Evolutionary conservation across 768 basidiomycete species (phyloP).

Genomic region (Pseudohyphozyma bogoriensis): DNA sequence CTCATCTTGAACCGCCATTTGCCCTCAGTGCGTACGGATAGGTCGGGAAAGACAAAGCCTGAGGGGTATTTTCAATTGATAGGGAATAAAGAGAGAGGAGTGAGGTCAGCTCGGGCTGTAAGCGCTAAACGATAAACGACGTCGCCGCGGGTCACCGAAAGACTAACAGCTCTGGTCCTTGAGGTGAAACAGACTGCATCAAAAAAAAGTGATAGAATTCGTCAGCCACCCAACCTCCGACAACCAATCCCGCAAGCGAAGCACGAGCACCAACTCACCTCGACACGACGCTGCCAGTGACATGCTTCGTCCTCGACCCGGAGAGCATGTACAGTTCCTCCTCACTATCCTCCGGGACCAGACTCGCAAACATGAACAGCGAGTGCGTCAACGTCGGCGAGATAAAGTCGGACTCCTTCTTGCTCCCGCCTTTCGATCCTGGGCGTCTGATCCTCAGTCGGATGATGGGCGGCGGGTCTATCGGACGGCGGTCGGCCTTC

Average conservation of each 20-base stretch:
- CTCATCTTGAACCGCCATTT: constrained; percentile 68
- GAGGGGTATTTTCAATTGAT: too few species aligned
- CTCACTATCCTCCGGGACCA: constrained; percentile 22
- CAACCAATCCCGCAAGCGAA: too few species aligned
- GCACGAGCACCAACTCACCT: too few species aligned
- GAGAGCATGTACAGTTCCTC: constrained; percentile 13
- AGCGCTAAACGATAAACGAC: too few species aligned
- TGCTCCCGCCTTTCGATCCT: background rate
- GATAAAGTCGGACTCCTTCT: constrained; percentile 1
- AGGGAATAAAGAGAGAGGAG: too few species aligned
- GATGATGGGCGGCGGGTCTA: constrained; percentile 95
- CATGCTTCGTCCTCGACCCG: constrained; percentile 54
- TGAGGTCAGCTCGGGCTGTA: too few species aligned
- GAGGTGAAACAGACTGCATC: constrained; percentile 80
- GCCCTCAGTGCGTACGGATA: constrained; percentile 84
- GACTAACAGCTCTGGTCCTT: constrained; percentile 64
- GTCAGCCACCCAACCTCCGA: too few species aligned
- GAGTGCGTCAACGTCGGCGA: constrained; percentile 24
- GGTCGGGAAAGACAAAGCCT: constrained; percentile 93
- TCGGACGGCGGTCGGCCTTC: constrained; percentile 82
- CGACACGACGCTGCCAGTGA: constrained; percentile 81
- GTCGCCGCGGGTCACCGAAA: too few species aligned
- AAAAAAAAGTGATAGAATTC: too few species aligned
- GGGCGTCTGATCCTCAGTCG: constrained; percentile 59
- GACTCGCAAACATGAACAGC: constrained; percentile 24